Conservation (phyloP, 179 eudicot species). For the Carnegiea gigantea region DNA sequence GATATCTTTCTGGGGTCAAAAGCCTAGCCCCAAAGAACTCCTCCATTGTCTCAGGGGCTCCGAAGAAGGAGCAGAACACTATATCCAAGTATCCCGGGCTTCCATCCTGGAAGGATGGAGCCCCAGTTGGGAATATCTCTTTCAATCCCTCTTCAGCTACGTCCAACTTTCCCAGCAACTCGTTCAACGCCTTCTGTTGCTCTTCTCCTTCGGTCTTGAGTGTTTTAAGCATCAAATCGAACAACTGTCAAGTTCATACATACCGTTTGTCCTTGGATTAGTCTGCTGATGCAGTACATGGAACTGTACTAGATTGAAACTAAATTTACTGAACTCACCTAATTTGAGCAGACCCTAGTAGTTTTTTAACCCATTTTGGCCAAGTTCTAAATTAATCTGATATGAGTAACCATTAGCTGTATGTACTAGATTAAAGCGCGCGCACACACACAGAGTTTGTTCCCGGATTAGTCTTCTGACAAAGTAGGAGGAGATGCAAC, state of each 20-base stretch:
- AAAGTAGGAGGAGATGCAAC: too few relatives aligned
- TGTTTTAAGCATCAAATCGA: too few relatives aligned
- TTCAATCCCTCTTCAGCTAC: slow-evolving; percentile 31
- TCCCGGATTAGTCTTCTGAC: not conserved
- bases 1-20: slow-evolving; percentile 26
- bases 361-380: too few relatives aligned
- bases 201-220: slow-evolving; percentile 15
- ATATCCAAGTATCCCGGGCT: slow-evolving; percentile 36
- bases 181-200: slow-evolving; percentile 11
- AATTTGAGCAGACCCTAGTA: too few relatives aligned
- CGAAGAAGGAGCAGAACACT: slow-evolving; percentile 26
- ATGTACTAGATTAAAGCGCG: not conserved
- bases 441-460: not conserved
- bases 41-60: slow-evolving; percentile 17
- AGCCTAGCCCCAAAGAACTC: slow-evolving; percentile 20
- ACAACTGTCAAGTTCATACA: too few relatives aligned
- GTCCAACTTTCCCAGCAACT: slow-evolving; percentile 26
- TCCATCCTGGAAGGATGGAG: slow-evolving; percentile 20
- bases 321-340: too few relatives aligned
- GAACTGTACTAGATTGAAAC: too few relatives aligned
- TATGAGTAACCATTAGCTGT: too few relatives aligned
- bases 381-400: too few relatives aligned
- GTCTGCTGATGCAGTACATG: too few relatives aligned
- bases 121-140: slow-evolving; percentile 29
- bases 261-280: too few relatives aligned